phyloP scores from a whole-genome alignment of 371 early-diverging fungal species.

The Rhizopus stolonifer region DNA sequence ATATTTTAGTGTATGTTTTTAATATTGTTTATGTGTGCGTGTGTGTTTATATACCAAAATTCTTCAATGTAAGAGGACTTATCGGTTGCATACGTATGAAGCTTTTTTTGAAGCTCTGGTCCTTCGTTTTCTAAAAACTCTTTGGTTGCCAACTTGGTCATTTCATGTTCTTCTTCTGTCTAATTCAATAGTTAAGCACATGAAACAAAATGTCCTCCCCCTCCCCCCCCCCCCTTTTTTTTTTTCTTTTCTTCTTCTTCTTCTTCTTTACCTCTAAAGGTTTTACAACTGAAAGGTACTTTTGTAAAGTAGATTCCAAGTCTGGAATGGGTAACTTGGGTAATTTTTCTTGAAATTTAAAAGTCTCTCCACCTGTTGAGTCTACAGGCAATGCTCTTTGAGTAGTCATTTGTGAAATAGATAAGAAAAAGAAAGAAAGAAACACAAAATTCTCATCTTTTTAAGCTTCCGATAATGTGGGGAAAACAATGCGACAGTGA shows the following conservation, averaged over 20 bases:
- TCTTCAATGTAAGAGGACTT: slow-evolving; percentile 60
- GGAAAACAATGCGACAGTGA: neutral
- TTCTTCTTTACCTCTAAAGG: slow-evolving; percentile 64
- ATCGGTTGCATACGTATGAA: slow-evolving; percentile 61
- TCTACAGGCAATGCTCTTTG: slow-evolving; percentile 7
- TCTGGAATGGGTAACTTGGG: slow-evolving; percentile 87
- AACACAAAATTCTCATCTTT: neutral
- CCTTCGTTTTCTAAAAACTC: slow-evolving; percentile 77
- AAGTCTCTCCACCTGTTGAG: slow-evolving; percentile 33
- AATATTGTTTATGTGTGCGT: too few relatives aligned
- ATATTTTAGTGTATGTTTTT: neutral
- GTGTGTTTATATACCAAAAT: slow-evolving; percentile 44
- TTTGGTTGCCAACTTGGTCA: slow-evolving; percentile 60
- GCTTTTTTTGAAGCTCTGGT: slow-evolving; percentile 72
- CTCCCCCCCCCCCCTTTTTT: neutral
- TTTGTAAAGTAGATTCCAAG: slow-evolving; percentile 75
- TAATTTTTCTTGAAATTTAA: slow-evolving; percentile 61
- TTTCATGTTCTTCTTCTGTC: slow-evolving; percentile 61
- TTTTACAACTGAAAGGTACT: slow-evolving; percentile 72
- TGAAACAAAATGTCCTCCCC: neutral
- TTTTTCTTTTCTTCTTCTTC: neutral
- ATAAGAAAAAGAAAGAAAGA: slow-evolving; percentile 7
- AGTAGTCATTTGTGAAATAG: slow-evolving; percentile 7
- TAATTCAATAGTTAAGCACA: slow-evolving; percentile 6
- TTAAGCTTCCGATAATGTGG: slow-evolving; percentile 1